Percentiles rank a stretch among this genome's conserved stretches.
phyloP scores from a whole-genome alignment of 345 rosid genomes.

The Hibiscus syriacus region DNA sequence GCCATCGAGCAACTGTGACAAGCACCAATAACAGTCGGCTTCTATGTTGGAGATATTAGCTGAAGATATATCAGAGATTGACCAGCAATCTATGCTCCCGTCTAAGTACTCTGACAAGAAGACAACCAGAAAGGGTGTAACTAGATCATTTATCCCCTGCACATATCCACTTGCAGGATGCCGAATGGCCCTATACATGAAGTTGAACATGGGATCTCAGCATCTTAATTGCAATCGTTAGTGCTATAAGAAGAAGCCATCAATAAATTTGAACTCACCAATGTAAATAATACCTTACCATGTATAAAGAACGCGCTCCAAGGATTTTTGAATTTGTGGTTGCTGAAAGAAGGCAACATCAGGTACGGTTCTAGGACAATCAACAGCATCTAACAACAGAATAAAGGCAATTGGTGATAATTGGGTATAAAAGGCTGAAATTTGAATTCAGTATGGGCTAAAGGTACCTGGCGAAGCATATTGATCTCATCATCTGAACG shows the following conservation, averaged over 20 bases:
- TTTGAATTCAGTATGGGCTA: slow-evolving; percentile 5
- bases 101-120: slow-evolving; percentile 88
- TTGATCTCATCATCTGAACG: slow-evolving; percentile 94
- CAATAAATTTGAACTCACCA: background rate
- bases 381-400: slow-evolving; percentile 74
- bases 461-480: slow-evolving; percentile 93
- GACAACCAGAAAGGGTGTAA: slow-evolving; percentile 89
- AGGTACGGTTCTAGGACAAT: slow-evolving; percentile 97
- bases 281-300: slow-evolving; percentile 44
- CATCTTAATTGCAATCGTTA: background rate
- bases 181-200: slow-evolving; percentile 79
- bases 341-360: slow-evolving; percentile 94
- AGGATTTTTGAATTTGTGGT: slow-evolving; percentile 87
- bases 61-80: slow-evolving; percentile 55
- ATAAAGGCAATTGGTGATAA: slow-evolving; percentile 11
- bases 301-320: slow-evolving; percentile 96
- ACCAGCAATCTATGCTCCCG: too few species aligned
- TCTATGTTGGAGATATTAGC: slow-evolving; percentile 66
- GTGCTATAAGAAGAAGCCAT: background rate
- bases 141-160: slow-evolving; percentile 98
- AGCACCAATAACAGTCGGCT: slow-evolving; percentile 98
- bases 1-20: slow-evolving; percentile 91
- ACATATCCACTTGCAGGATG: slow-evolving; percentile 99
- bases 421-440: background rate
- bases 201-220: background rate